Base-by-base conservation (phyloP, 768 basidiomycete species). In the Tylopilus sp. region DNA sequence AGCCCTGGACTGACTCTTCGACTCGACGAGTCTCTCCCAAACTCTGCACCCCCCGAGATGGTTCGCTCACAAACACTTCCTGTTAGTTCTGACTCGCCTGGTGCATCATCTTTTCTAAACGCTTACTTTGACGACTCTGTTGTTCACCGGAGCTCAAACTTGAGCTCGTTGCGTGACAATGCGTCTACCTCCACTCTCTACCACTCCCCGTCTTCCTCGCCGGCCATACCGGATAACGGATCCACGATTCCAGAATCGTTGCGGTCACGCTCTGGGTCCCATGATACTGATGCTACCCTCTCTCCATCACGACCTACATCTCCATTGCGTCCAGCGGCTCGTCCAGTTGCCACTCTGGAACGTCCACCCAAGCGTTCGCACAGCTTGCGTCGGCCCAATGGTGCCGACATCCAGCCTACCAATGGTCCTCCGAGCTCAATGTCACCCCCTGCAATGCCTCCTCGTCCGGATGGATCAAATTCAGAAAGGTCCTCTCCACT, bases 1-100 rank as follows among this genome's bases (percentile, higher is more conserved):
- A 82, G 80, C 50, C 82, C 83, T 1, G 74, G 64, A 4, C 63
- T 76, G 40, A 61, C 72, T 7, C 68, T 79, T 53, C 72, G 65
- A 20, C 49, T 53, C 31, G 57, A 57, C 13, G 50, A 57, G 4
- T 1, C 42, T 2, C 9, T 42, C 4, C 54, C 59, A 21, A 57
- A 56, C 44, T 52, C 57, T 25, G 50, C 56, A 10, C 56, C 56
- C n/a, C 47, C 57, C 6, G 67, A 69, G 15, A 67, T 71, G 55
- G 43, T 59, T 20, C 71, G 64, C 40, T 68, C 69, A 6, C 69
- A 60, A 40, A 68, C 66, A 1, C 47, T 61, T 8, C 69, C 61
- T 18, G 44, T 51, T n/a, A 60, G 55, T 12, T 41, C 59, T n/a
- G 66, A 62, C 13, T 62, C 66, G 0, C 68, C 71, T 13, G 44